Evolutionary conservation across 768 basidiomycete species (phyloP), one percentile per base, ranked within the genome.

Genomic region (Lyophyllum atratum): DNA sequence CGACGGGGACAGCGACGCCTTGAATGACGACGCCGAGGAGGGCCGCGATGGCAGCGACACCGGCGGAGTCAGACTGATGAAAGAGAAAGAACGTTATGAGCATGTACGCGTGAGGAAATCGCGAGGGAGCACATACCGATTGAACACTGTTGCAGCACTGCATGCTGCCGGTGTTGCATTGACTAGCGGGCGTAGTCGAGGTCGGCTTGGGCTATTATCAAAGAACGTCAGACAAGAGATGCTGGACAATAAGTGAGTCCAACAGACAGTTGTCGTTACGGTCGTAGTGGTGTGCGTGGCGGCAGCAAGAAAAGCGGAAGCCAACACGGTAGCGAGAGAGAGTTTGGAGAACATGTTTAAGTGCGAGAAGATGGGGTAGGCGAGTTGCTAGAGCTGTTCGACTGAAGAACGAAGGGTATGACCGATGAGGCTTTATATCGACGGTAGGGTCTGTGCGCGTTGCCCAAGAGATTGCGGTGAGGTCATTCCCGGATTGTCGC

Each of bases 71-170:
- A 10, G 44, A 21, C 44, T 45, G 44, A 4, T 22, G 22, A 45
- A 3, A 25, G 5, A 24, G 22, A 45, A 3, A 25, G 21, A 25
- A 11, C 34, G 12, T 12, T 25, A 11, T 25, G 44, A 7, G 24
- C 12, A 2, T 21, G 10, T 9, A 8, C 8, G 6, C 26, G 22
- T 8, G n/a, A 21, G 8, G 43, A 56, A 22, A 42, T 21, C 28
- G 14, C 9, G 33, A 46, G 5, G 29, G 29, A 6, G 29, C 14
- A 25, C 57, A 53, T 12, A 45, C 52, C 4, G 31, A 52, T 31
- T 58, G 28, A 4, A 62, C 51, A 43, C 31, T 24, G 29, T 68
- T 58, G 60, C 65, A 67, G 59, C 65, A 68, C 48, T 65, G 62
- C 4, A 68, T 15, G 12, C 56, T 15, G 34, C 34, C 12, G 12